Base-by-base conservation (phyloP, 2,329 filamentous ascomycete genomes). In the Aureobasidium sp. region DNA sequence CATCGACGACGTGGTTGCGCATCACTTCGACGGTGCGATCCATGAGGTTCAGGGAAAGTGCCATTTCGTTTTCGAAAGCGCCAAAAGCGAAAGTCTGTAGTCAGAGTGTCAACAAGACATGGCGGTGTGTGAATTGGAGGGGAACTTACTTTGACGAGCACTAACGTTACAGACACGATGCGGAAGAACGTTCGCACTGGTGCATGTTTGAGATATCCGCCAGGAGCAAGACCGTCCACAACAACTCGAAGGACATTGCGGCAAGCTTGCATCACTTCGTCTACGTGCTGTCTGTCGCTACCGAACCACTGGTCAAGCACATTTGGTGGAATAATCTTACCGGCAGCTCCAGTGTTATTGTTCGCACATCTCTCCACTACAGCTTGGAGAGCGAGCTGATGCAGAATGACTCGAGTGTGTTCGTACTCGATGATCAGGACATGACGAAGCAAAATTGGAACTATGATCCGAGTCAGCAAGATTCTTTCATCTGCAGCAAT, bases 371-470 rank as follows among this genome's bases (percentile, higher is more conserved):
- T 85, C 75, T 97, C 93, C 6, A 97, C 91, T 3, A 97, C 92
- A 26, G 94, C 94, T 76, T 99, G 94, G 1, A 99, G 79, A 2
- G 92, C 92, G 1, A 99, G 81, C 0, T 92, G 96, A 73, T 97
- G 97, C 77, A 97, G 84, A 71, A 97, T 97, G 56, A 97, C 89
- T 69, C 93, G 85, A 29, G 93, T 91, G 72, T 97, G 97, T 71
- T 97, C 91, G 71, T 94, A 97, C 77, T 99, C 94, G 67, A 97
- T 97, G 8, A 86, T 88, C 34, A 99, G 80, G 63, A 97, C 92
- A 71, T 92, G 86, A 50, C 82, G 79, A 76, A 87, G 84, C 62
- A 83, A 77, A 17, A 79, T 77, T 0, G 81, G 78, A 34, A 86
- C 83, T 81, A 66, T 62, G 29, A 46, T 2, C 6, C 3, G 13